Evolutionary conservation across 805 yeast genomes (phyloP), one percentile per base, ranked within the genome.

Genomic region (Metschnikowia koreensis): DNA sequence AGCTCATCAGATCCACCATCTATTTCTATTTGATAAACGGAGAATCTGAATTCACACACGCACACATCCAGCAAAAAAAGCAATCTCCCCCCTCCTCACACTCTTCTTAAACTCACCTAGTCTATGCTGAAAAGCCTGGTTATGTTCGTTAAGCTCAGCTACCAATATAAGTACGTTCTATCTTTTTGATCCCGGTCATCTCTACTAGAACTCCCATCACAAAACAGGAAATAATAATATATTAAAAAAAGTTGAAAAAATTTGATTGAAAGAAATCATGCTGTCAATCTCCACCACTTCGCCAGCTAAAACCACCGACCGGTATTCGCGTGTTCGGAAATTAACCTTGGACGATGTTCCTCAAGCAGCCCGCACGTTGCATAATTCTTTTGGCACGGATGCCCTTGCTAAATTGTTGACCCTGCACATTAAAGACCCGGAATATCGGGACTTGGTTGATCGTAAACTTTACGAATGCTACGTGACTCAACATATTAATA

Each of bases 391-490:
- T 48, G 56, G 52, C 28, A 54, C 56, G 16, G 79, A 75, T 56
- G 54, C 69, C 0, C 68, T 75, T 53, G 73, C 76, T 46, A 59
- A 59, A 41, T 44, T 58, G 16, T 53, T 59, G 46, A 56, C 60
- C 17, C 43, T 44, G 37, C 62, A 59, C 44, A 48, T 58, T 22
- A 38, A 41, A 16, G 54, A 54, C 47, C 44, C 48, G 0, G 42
- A 44, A 5, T 37, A 50, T 29, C 52, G 44, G 41, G 45, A 34
- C 12, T 38, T 47, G 41, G 51, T 59, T 15, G 60, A 56, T 40
- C 9, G 16, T 13, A 31, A 68, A 27, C 66, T 81, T 36, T 81
- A 77, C 55, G 82, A 77, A 57, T 75, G 82, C 2, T 81, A 81
- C 61, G 69, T 79, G 40, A 68, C 67, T 43, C 80, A 81, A 44